Conservation (phyloP, 108 stramenopile genomes). For the Seminavis robusta region DNA sequence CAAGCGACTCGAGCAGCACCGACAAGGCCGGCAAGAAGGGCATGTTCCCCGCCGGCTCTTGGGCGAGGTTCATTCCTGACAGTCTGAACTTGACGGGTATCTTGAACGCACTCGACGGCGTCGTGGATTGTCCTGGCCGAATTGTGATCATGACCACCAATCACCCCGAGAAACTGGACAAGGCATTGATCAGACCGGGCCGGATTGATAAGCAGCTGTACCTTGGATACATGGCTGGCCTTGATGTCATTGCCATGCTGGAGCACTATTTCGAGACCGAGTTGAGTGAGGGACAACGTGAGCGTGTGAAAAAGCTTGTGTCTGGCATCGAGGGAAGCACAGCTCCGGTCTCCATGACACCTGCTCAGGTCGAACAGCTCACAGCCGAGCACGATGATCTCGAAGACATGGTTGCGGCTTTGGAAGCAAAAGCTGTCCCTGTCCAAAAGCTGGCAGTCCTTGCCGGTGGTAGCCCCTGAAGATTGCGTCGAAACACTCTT, state of each 20-base stretch:
- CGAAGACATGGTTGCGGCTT: slow-evolving; percentile 28
- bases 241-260: slow-evolving; percentile 45
- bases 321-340: no score
- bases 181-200: slow-evolving; percentile 82
- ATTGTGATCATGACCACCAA: slow-evolving; percentile 85
- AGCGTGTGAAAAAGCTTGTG: no score
- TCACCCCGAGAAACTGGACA: slow-evolving; percentile 75
- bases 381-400: slow-evolving; percentile 42
- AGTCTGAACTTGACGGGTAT: slow-evolving; percentile 52
- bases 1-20: no score
- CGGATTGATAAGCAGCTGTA: slow-evolving; percentile 45
- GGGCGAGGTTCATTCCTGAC: slow-evolving; percentile 23
- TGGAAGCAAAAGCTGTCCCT: slow-evolving; percentile 19
- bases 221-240: slow-evolving; percentile 53
- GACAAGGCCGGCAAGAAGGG: no score
- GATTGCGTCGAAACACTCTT: no score
- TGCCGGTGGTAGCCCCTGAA: no score
- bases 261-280: slow-evolving; percentile 60
- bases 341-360: no score
- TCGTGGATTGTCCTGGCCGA: slow-evolving; percentile 74
- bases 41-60: background rate
- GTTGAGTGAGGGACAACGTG: slow-evolving; percentile 11
- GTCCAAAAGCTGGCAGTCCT: no score
- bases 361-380: slow-evolving; percentile 51
- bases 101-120: slow-evolving; percentile 80